Evolutionary conservation across 2,329 filamentous ascomycete genomes (phyloP), one percentile per base, ranked within the genome.

Genomic region (Geosmithia putterillii): DNA sequence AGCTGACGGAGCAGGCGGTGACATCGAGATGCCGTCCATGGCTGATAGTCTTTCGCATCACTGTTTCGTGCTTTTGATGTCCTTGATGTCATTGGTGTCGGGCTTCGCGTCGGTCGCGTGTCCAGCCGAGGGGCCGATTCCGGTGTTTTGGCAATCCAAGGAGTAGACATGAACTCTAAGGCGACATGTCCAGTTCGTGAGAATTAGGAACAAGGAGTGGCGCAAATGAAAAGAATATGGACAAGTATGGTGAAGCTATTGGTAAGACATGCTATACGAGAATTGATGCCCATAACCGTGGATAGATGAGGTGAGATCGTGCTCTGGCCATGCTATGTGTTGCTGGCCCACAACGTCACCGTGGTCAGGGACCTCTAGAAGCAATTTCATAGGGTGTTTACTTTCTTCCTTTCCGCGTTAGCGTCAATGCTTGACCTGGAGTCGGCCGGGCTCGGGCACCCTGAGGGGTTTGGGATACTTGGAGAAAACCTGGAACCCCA

Each of bases 11-110:
- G 58, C 6, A 71, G 52, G 2, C 67, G 60, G 40, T 67, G 63
- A 38, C 69, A 73, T 44, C 67, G 57, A 41, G 65, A 61, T 5
- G 69, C 65, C 4, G 67, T 72, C 70, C 70, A 73, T 12, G 57
- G 57, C 38, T 61, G 60, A 12, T 45, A n/a, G 25, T 51, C 46
- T 38, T 50, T 42, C 32, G 40, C 38, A 14, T 43, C 41, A 35
- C 42, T 20, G 18, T n/a, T 32, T 12, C 10, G 10, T 14, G 28
- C 10, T 14, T 14, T 32, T 3, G 10, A 14, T 25, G 35, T n/a
- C 25, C 44, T 25, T 35, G 44, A 44, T 39, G 40, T 38, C 17
- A 20, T 20, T 6, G 38, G 9, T 1, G 20, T 40, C 37, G n/a
- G 37, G 20, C 10, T 12, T 32, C 28, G 28, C 28, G 28, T 32